Base-by-base conservation (phyloP, 441 rosid species). In the Rhodomyrtus psidioides region DNA sequence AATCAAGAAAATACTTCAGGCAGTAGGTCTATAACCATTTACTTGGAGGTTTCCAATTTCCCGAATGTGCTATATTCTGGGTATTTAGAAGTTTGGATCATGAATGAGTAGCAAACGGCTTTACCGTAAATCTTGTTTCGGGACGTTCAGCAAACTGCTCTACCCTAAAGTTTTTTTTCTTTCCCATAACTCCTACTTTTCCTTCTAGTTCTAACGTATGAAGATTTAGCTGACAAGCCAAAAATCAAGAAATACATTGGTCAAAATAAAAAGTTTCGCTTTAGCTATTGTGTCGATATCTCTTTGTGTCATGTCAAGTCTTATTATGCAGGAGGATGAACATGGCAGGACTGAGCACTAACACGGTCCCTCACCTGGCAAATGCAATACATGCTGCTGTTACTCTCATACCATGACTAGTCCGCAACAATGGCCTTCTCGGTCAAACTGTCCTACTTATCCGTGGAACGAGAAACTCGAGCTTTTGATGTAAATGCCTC, bases 371-470 rank as follows among this genome's bases (percentile, higher is more conserved):
- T 54, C 83, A 79, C 58, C 83, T 85, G 44, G 87, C 83, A 27
- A 58, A 85, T 30, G 87, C 87, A 26, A 85, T 85, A 27, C 87
- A 85, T 79, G 83, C 70, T 0, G 87, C 87, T 7, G 83, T 85
- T n/a, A 42, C 86, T 28, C 53, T 24, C 51, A 65, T 46, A 39
- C 49, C 4, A 39, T 70, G 49, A 70, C 49, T 39, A 34, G 79
- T 39, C 49, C 1, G 16, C 79, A 70, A 39, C n/a, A 70, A 34
- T 21, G 49, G 79, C 79, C 79, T 21, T 34, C 49, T 13, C 7
- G 16, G 49, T 39, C 6, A 70, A 7, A 34, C n/a, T 39, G 21
- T 39, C 49, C 2, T 70, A 70, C 49, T 70, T 3, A 70, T 39
- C 79, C 49, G 2, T 65, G 15, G 4, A 12, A 65, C 7, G 0